Evolutionary conservation across 2,329 filamentous ascomycete genomes (phyloP).

Genomic region (Venturia aucupariae): DNA sequence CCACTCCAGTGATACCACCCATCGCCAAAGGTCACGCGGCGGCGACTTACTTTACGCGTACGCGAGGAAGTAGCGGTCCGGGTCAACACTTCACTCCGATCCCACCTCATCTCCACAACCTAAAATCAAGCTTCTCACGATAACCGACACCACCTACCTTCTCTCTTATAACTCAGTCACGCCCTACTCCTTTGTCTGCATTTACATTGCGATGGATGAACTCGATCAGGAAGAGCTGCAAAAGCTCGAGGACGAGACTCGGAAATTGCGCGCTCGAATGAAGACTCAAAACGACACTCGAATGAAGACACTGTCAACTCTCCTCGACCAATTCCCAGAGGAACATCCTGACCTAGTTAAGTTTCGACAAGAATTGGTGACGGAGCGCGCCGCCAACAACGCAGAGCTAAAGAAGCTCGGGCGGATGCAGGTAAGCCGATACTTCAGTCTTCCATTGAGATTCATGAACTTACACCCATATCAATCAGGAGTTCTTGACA

Average conservation of each 20-base stretch:
- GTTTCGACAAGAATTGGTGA: neutral
- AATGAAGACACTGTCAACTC: neutral
- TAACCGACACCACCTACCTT: neutral
- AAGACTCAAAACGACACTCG: neutral
- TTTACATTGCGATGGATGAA: neutral
- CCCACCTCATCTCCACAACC: neutral
- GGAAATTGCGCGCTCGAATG: neutral
- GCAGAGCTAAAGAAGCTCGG: neutral
- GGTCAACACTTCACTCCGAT: neutral
- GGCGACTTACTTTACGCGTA: neutral
- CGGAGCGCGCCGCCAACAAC: neutral
- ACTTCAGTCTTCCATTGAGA: neutral
- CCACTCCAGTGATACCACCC: too few species aligned
- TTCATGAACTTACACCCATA: neutral
- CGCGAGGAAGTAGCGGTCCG: neutral
- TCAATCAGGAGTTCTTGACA: neutral
- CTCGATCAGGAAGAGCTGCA: neutral
- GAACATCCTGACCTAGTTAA: neutral
- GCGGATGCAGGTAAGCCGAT: neutral
- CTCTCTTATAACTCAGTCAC: neutral
- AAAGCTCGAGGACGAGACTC: neutral
- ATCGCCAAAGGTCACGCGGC: neutral
- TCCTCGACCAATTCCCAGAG: neutral
- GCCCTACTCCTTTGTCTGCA: neutral
- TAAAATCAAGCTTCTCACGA: neutral